Evolutionary conservation across 108 stramenopile genomes (phyloP).

Genomic region (Craspedostauros australis): DNA sequence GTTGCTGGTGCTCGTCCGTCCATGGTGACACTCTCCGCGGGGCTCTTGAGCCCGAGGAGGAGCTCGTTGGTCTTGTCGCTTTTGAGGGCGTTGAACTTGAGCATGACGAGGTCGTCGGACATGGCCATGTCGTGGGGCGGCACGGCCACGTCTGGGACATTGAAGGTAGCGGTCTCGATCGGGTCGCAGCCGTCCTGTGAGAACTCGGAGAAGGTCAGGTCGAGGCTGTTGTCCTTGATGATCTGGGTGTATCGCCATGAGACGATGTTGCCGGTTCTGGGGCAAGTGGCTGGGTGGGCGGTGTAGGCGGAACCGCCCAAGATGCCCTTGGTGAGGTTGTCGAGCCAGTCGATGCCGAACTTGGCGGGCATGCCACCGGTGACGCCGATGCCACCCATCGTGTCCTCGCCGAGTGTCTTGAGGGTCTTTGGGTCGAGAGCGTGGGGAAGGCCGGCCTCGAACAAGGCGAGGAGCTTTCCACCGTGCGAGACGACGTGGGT

Average conservation of each 20-base stretch:
- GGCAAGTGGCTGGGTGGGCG: conserved; percentile 52
- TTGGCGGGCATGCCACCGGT: conserved; percentile 18
- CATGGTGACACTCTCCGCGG: conserved; percentile 46
- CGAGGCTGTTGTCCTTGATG: conserved; percentile 13
- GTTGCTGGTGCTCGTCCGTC: conserved; percentile 37
- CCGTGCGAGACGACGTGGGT: conserved; percentile 59
- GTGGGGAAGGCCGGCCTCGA: conserved; percentile 55
- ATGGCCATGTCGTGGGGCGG: conserved; percentile 60
- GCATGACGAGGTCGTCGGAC: conserved; percentile 42
- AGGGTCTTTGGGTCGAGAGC: conserved; percentile 39
- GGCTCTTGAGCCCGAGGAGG: conserved; percentile 36
- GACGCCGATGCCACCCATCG: conserved; percentile 22
- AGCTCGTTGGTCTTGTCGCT: conserved; percentile 39
- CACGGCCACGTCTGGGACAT: conserved; percentile 20
- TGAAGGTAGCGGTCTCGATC: conserved; percentile 27
- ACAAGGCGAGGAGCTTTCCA: conserved; percentile 52
- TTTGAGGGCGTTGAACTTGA: conserved; percentile 38
- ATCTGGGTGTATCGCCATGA: conserved; percentile 51
- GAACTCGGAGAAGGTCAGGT: conserved; percentile 53
- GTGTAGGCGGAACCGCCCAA: conserved; percentile 50
- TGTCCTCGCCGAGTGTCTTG: conserved; percentile 42
- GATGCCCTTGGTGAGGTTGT: conserved; percentile 30
- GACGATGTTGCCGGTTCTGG: conserved; percentile 40
- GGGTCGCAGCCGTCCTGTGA: conserved; percentile 19
- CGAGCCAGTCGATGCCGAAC: conserved; percentile 22